Percentiles rank a stretch among this genome's conserved stretches.
Conservation (phyloP, 2,329 filamentous ascomycete species). For the Fusarium nelsonii region DNA sequence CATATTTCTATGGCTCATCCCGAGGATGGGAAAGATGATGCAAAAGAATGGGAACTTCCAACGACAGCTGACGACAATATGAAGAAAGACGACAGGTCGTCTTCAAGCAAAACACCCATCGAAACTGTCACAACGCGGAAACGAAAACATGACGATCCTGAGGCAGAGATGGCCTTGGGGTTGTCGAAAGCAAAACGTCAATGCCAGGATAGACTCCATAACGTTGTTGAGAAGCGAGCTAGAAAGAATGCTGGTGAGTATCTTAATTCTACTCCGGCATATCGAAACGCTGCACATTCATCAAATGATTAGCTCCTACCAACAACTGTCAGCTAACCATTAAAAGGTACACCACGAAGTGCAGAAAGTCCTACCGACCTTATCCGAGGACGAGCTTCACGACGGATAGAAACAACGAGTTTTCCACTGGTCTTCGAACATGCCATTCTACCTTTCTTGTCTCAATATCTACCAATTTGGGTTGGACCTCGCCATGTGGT, state of each 20-base stretch:
- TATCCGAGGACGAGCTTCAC: slow-evolving; percentile 46
- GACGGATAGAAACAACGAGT: slow-evolving; percentile 51
- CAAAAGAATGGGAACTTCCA: slow-evolving; percentile 49
- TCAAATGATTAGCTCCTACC: neutral
- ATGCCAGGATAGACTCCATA: slow-evolving; percentile 53
- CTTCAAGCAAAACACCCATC: neutral
- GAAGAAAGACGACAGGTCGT: neutral
- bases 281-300: neutral
- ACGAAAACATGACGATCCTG: slow-evolving; percentile 17
- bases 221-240: slow-evolving; percentile 52
- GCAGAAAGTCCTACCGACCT: slow-evolving; percentile 52
- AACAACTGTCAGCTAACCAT: slow-evolving; percentile 13
- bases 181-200: slow-evolving; percentile 50
- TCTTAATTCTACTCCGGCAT: neutral
- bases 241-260: slow-evolving; percentile 49
- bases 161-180: slow-evolving; percentile 5
- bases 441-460: slow-evolving; percentile 58
- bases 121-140: slow-evolving; percentile 32
- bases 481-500: slow-evolving; percentile 57
- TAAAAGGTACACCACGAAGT: slow-evolving; percentile 45
- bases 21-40: slow-evolving; percentile 31
- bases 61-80: neutral
- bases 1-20: slow-evolving; percentile 56
- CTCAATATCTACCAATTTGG: slow-evolving; percentile 58
- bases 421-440: slow-evolving; percentile 60